phyloP scores from a whole-genome alignment of 2,329 filamentous ascomycete genomes.

The Nigrograna mackinnonii region DNA sequence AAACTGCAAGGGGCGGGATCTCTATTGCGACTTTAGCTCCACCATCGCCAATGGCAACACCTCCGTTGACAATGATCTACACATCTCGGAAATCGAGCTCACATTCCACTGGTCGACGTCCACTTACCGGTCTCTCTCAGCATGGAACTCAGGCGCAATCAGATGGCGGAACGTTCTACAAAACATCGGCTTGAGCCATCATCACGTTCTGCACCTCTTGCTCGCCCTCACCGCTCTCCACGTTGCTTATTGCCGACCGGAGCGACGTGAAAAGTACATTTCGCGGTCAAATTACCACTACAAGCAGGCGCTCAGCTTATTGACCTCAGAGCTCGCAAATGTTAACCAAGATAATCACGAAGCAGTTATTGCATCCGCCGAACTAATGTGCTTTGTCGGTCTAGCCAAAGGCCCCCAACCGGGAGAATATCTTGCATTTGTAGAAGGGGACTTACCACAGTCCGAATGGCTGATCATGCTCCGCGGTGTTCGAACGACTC shows the following conservation, averaged over 20 bases:
- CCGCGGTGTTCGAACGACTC: slow-evolving; percentile 28
- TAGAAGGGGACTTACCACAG: slow-evolving; percentile 18
- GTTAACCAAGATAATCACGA: slow-evolving; percentile 23
- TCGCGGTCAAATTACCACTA: slow-evolving; percentile 24
- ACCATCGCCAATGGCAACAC: not conserved
- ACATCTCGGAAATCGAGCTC: slow-evolving; percentile 25
- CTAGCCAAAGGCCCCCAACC: slow-evolving; percentile 27
- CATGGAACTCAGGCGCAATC: slow-evolving; percentile 13
- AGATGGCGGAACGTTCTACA: slow-evolving; percentile 20
- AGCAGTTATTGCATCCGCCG: slow-evolving; percentile 24
- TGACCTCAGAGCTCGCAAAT: slow-evolving; percentile 23
- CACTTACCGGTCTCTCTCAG: slow-evolving; percentile 23
- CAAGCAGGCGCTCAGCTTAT: slow-evolving; percentile 17
- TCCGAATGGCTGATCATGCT: slow-evolving; percentile 37
- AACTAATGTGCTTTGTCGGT: slow-evolving; percentile 26
- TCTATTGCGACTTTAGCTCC: slow-evolving; percentile 21
- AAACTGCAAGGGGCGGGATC: slow-evolving; percentile 25
- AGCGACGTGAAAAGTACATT: slow-evolving; percentile 17
- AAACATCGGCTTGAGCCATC: slow-evolving; percentile 20
- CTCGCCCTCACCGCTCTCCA: slow-evolving; percentile 29
- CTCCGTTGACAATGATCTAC: not conserved
- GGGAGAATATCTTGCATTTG: slow-evolving; percentile 33
- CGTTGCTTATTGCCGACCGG: slow-evolving; percentile 22
- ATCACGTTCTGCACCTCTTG: slow-evolving; percentile 23
- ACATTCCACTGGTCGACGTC: slow-evolving; percentile 30